phyloP scores from a whole-genome alignment of 2,329 filamentous ascomycete genomes.

The Penicillium sp. region DNA sequence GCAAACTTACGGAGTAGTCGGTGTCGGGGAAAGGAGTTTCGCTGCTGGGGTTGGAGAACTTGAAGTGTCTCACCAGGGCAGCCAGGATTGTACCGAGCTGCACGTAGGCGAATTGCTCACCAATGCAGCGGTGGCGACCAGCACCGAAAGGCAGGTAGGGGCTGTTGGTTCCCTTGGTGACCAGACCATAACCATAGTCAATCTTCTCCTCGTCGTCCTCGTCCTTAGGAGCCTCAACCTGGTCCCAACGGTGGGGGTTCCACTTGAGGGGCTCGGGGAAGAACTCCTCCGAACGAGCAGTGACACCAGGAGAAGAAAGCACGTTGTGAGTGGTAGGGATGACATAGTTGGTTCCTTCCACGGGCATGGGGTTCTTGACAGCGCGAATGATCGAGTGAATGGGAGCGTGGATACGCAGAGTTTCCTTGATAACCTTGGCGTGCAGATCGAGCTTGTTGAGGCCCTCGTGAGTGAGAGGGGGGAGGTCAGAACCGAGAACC shows the following conservation, averaged over 20 bases:
- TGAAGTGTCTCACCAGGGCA: constrained; percentile 75
- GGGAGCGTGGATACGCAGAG: constrained; percentile 83
- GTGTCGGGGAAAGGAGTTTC: constrained; percentile 46
- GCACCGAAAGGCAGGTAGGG: constrained; percentile 95
- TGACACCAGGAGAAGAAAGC: constrained; percentile 82
- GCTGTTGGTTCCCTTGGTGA: constrained; percentile 85
- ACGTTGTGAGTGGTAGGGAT: constrained; percentile 80
- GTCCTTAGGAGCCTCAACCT: constrained; percentile 51
- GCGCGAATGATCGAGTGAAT: constrained; percentile 95
- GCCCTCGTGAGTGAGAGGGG: constrained; percentile 73
- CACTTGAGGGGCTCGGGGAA: constrained; percentile 82
- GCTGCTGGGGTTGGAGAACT: constrained; percentile 64
- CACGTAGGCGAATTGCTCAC: constrained; percentile 93
- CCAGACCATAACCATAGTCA: constrained; percentile 91
- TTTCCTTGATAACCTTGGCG: constrained; percentile 85
- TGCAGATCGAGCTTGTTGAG: constrained; percentile 79
- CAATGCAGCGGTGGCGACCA: constrained; percentile 90
- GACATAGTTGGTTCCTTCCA: constrained; percentile 79
- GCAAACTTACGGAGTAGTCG: constrained; percentile 55
- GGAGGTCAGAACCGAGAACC: constrained; percentile 72
- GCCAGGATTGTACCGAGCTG: constrained; percentile 86
- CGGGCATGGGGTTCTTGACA: constrained; percentile 83
- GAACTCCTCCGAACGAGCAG: constrained; percentile 68
- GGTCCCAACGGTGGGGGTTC: constrained; percentile 91
- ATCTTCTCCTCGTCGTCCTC: constrained; percentile 71